Base-by-base conservation (phyloP, 2,329 filamentous ascomycete genomes). In the Fusarium caatingaense region DNA sequence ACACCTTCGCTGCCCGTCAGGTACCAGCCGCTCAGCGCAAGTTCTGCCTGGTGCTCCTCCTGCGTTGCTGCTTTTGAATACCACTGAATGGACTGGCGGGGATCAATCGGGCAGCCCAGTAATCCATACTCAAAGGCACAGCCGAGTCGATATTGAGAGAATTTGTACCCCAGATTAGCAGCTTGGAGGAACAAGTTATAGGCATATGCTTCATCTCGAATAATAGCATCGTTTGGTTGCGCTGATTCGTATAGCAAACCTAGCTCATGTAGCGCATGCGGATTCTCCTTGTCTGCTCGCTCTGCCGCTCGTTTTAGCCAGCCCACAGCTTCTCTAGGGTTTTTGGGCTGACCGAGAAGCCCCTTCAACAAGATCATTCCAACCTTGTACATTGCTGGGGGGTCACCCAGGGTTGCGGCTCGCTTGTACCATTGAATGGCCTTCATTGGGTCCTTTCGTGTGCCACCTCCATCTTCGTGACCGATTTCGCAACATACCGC, bases 351-450 rank as follows among this genome's bases (percentile, higher is more conserved):
- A 6, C 94, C 94, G n/a, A 99, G 87, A 28, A 98, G 85, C 13
- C 95, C 96, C 80, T 98, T 98, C 57, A 98, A 87, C 66, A 93
- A 84, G 71, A 99, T 97, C 91, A 98, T 97, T 62, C 96, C 96
- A 81, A 98, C 90, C 81, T 99, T 99, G 84, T 98, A 99, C 93
- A 98, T 97, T 30, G 94, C 96, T 1, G 95, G 92, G 3, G 92
- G 91, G 76, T 99, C 95, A 5, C 96, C 95, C 5, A 98, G 85
- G 15, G 92, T 91, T 13, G 96, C 95, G 9, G 96, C 94, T 45
- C 94, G 92, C 78, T 95, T 94, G 80, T 99, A 99, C 96, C 96
- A 99, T 79, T 98, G 95, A 21, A 98, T 94, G 2, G 96, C 95
- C 81, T 98, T 98, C 71, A 95, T 82, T 1, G 93, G 93, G 76